These are phyloP conservation scores for Microbotryomycetes sp. DNA, from an alignment of 1,284 basidiomycete genomes.

Conservation along the genomic window DNA sequence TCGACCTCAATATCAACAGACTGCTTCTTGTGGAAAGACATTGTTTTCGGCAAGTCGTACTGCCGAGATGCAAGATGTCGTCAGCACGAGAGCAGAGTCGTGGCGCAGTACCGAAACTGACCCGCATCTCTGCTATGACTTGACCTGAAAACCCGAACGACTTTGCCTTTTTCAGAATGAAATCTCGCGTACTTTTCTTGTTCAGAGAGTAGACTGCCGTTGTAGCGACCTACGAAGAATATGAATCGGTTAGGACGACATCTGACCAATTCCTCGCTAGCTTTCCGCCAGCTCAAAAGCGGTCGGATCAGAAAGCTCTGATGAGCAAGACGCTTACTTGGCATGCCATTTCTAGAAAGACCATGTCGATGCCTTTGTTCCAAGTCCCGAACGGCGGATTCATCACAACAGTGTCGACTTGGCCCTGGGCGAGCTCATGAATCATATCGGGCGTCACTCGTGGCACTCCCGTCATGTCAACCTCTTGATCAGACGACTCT, in stretches of 20 bases:
- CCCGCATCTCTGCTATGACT: constrained; percentile 35
- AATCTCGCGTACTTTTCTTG: constrained; percentile 35
- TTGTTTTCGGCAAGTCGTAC: constrained; percentile 33
- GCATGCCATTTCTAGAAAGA: constrained; percentile 35
- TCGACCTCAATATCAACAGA: constrained; percentile 34
- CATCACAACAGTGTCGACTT: constrained; percentile 35
- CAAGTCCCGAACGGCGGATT: constrained; percentile 36
- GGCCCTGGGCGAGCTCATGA: neutral
- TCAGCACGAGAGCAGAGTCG: neutral
- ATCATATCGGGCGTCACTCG: neutral
- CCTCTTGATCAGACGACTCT: neutral
- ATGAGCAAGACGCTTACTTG: constrained; percentile 10
- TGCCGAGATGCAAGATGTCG: neutral
- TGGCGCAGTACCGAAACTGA: neutral
- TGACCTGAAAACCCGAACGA: constrained; percentile 32
- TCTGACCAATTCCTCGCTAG: neutral
- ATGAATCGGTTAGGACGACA: neutral
- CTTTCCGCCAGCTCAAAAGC: neutral
- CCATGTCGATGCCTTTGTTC: constrained; percentile 35
- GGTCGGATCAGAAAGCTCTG: neutral
- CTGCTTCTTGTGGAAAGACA: constrained; percentile 35
- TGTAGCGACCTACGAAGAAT: constrained; percentile 22
- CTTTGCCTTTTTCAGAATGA: constrained; percentile 32
- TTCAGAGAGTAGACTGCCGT: constrained; percentile 35
- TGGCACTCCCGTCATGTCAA: neutral